These are phyloP conservation scores for Onygena corvina DNA, from an alignment of 2,329 filamentous ascomycete genomes.

Conservation along the genomic window DNA sequence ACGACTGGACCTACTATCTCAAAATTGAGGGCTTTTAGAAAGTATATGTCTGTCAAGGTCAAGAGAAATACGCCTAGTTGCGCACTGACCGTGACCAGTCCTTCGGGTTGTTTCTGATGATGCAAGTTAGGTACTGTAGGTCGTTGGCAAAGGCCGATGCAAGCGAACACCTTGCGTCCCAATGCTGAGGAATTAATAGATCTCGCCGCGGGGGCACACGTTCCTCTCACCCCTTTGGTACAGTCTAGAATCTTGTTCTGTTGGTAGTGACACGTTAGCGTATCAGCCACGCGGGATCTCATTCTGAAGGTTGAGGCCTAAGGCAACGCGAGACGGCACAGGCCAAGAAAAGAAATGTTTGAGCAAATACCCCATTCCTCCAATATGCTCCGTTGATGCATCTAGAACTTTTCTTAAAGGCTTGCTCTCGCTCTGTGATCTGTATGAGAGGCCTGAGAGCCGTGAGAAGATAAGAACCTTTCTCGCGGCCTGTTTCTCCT, in stretches of 20 bases:
- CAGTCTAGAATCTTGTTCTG: background rate
- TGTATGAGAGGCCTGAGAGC: too few species aligned
- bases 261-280: constrained; percentile 6
- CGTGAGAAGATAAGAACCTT: too few species aligned
- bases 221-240: constrained; percentile 1
- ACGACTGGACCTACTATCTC: background rate
- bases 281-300: constrained; percentile 6
- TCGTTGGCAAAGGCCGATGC: background rate
- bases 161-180: too few species aligned
- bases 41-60: background rate
- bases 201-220: background rate
- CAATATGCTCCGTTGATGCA: too few species aligned
- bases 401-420: too few species aligned
- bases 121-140: too few species aligned
- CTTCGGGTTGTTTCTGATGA: background rate
- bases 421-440: too few species aligned
- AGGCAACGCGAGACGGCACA: background rate
- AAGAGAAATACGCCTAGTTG: background rate
- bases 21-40: background rate
- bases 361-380: too few species aligned
- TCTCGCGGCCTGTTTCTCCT: too few species aligned
- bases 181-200: background rate
- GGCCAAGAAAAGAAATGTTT: background rate
- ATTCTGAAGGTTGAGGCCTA: background rate
- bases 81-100: background rate